Conservation (phyloP, 2,329 filamentous ascomycete genomes). For the Aureobasidium lini region DNA sequence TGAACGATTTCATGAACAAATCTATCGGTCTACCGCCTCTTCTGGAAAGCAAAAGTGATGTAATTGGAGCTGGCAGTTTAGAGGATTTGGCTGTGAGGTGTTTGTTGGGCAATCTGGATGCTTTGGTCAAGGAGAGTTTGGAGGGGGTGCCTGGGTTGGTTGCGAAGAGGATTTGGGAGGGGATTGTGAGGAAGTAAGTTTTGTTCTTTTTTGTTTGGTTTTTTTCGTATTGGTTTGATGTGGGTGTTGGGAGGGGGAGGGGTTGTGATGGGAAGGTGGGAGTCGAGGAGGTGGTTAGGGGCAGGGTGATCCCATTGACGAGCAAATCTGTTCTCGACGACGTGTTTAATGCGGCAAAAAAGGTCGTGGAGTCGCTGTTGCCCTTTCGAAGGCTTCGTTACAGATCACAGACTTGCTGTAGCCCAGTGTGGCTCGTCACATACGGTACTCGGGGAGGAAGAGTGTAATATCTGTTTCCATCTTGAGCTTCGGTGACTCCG, state of each 20-base stretch:
- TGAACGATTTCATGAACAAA: not conserved
- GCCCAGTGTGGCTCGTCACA: not conserved
- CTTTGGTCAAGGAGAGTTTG: constrained; percentile 16
- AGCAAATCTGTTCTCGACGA: not conserved
- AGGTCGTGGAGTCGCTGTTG: not conserved
- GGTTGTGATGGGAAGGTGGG: too few species aligned
- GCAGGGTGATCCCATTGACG: not conserved
- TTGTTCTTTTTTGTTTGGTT: not conserved
- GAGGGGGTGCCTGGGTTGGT: constrained; percentile 12
- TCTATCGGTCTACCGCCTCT: not conserved
- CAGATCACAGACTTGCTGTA: too few species aligned
- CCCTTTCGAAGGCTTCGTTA: not conserved
- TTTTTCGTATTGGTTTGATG: not conserved
- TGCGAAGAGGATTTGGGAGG: constrained; percentile 17
- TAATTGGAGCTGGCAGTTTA: constrained; percentile 18
- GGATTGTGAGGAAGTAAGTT: constrained; percentile 12
- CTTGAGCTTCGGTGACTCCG: not conserved
- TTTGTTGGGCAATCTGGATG: constrained; percentile 16
- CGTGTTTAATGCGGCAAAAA: not conserved
- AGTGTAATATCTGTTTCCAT: not conserved
- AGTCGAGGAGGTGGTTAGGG: not conserved
- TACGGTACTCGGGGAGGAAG: not conserved
- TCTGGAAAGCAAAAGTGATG: constrained; percentile 4
- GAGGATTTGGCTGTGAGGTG: constrained; percentile 16
- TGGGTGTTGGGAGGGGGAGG: not conserved